Evolutionary conservation across 1,284 basidiomycete genomes (phyloP), one percentile per base, ranked within the genome.

Genomic region (Ceratobasidium sp.): DNA sequence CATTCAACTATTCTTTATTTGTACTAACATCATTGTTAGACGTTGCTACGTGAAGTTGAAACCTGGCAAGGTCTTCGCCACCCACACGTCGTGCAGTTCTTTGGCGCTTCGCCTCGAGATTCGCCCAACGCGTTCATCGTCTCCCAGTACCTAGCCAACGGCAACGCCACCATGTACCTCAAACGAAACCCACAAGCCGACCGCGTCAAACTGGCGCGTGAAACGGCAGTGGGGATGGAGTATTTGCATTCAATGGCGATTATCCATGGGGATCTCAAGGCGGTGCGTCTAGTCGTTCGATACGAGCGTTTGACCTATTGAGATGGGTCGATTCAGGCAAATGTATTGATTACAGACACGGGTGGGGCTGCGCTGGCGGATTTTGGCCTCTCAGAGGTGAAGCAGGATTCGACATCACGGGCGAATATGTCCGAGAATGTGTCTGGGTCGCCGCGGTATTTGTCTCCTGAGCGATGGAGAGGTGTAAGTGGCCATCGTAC

Each of bases 91-190:
- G 73, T 77, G 17, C 73, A 73, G 32, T 66, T 79, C 54, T 77
- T 77, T 43, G 78, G 76, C 11, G 78, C 64, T 13, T 79, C 76
- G 8, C 77, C 73, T 32, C 61, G 56, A 19, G 34, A 76, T 5
- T 61, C 69, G 11, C 75, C 76, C 22, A 76, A 70, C 19, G 52
- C 74, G 34, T 89, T 86, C 78, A 86, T 90, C 80, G 86, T 90
- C 62, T 89, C 87, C 78, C 89, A 88, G 15, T 90, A 88, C 87
- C 86, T 87, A 81, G 81, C 82, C 25, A 86, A 89, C 76, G 89
- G 89, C n/a, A 87, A 86, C 65, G 86, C 86, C 17, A 80, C 88
- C 52, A 84, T 83, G 32, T 90, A 87, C 78, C 85, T 88, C 43
- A 73, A 73, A 52, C 70, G 70, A 7, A 73, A 73, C 57, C 70